phyloP scores from a whole-genome alignment of 139 green algal species.

The Coccomyxa sp. region DNA sequence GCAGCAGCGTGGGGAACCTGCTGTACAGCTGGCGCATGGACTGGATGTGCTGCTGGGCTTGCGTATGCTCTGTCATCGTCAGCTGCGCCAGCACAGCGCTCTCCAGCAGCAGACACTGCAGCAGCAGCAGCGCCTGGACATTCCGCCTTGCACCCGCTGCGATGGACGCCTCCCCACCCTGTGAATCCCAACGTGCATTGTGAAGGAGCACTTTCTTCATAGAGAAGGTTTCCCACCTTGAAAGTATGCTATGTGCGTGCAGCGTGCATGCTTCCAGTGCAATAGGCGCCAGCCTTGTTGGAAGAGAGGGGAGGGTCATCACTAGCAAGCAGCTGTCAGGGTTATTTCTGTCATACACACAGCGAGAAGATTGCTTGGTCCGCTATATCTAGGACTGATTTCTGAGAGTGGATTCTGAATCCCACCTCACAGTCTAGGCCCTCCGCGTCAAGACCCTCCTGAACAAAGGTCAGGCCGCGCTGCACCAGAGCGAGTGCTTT shows the following conservation, averaged over 20 bases:
- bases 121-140: not conserved
- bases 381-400: not conserved
- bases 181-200: no score
- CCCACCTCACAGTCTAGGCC: not conserved
- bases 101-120: not conserved
- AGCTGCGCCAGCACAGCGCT: not conserved
- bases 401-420: not conserved
- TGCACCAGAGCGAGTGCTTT: not conserved
- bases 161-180: not conserved
- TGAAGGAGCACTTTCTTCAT: no score
- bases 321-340: not conserved
- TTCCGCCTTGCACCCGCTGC: not conserved
- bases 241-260: no score
- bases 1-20: not conserved
- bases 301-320: not conserved
- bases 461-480: not conserved
- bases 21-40: conserved; percentile 1
- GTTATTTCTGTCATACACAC: not conserved
- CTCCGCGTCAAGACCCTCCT: not conserved
- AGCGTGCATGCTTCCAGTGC: no score
- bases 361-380: not conserved
- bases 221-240: no score
- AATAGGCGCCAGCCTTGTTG: not conserved
- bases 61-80: not conserved
- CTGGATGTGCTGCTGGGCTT: conserved; percentile 4